Evolutionary conservation across 164 flowering plant species (phyloP).

Genomic region (Brasenia schreberi): DNA sequence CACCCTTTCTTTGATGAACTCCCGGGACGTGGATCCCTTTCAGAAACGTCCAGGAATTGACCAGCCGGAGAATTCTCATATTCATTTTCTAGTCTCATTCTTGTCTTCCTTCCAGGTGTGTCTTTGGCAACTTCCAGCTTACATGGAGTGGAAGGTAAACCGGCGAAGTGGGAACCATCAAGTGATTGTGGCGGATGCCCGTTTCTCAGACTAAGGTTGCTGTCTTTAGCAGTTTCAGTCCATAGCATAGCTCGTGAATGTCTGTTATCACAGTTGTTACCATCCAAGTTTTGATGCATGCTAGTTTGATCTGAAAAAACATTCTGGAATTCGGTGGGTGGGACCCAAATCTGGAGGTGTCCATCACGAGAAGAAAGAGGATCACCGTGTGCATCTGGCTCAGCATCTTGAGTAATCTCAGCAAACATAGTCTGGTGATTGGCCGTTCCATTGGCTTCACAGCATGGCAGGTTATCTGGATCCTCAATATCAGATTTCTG

Average conservation of each 20-base stretch:
- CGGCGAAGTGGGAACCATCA: constrained; percentile 1
- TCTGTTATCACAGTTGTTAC: background rate
- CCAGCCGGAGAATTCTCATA: constrained; percentile 22
- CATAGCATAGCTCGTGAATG: background rate
- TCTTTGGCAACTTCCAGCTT: constrained; percentile 44
- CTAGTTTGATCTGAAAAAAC: background rate
- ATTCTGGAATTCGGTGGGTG: background rate
- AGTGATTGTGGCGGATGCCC: background rate
- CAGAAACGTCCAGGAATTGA: constrained; percentile 9
- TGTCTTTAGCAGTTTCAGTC: background rate
- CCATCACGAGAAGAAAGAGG: background rate
- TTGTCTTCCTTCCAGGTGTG: constrained; percentile 21
- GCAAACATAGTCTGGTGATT: background rate
- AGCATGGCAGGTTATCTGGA: background rate
- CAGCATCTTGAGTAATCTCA: background rate
- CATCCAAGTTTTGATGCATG: background rate
- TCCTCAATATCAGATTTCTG: background rate
- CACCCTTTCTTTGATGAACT: constrained; percentile 26
- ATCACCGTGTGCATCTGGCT: background rate
- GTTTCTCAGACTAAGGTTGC: background rate
- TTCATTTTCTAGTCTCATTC: constrained; percentile 23
- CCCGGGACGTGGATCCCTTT: constrained; percentile 31
- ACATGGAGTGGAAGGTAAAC: constrained; percentile 65
- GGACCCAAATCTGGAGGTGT: background rate
- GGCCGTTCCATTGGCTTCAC: background rate